phyloP scores from a whole-genome alignment of 176 grass and related monocot genomes.

The Aegilops longissima region DNA sequence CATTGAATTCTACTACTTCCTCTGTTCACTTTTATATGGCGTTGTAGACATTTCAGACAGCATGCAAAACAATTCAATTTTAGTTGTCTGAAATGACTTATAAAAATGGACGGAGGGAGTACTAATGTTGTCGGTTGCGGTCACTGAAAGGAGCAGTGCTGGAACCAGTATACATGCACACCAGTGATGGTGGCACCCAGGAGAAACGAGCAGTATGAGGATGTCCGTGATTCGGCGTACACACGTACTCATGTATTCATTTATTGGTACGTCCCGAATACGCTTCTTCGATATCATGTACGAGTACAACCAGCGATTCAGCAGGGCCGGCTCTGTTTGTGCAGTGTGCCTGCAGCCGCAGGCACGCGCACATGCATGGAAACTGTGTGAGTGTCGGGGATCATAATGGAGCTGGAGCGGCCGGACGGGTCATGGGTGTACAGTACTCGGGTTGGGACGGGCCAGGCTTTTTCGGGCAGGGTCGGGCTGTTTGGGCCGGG shows the following conservation, averaged over 20 bases:
- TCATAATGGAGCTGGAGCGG: neutral
- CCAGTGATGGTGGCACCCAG: neutral
- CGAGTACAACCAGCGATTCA: neutral
- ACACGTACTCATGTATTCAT: constrained; percentile 4
- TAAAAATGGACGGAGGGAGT: no score
- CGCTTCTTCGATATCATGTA: constrained; percentile 17
- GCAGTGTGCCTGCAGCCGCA: neutral
- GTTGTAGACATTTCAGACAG: no score
- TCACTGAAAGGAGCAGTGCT: neutral
- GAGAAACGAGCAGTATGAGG: constrained; percentile 19
- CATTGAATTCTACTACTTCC: no score
- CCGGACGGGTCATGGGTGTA: no score
- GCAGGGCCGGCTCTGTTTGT: neutral
- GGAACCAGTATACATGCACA: neutral
- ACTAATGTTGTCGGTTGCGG: neutral
- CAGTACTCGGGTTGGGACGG: no score
- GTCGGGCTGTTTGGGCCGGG: no score
- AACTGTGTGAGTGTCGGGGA: neutral
- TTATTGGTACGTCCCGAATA: neutral
- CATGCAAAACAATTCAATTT: no score
- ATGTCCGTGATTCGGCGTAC: constrained; percentile 14
- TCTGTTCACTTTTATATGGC: no score
- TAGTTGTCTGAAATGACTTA: no score
- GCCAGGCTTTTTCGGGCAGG: no score
- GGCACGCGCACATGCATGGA: constrained; percentile 12